Base-by-base conservation (phyloP, 192 early-diverging fungal species). In the Chytriomyces hyalinus region DNA sequence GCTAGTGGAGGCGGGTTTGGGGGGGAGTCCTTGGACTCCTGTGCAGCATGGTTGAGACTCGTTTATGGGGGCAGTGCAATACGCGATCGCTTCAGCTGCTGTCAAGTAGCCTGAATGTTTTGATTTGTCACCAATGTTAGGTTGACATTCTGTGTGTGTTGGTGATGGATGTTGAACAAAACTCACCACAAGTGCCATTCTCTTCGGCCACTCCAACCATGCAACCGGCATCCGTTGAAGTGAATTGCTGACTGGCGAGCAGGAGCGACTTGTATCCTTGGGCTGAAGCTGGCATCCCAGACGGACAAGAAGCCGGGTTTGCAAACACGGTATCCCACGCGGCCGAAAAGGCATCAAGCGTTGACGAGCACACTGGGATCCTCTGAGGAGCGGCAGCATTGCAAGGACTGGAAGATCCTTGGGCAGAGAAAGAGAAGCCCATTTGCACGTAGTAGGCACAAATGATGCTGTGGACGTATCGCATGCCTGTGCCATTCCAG, bases 21-120 rank as follows among this genome's bases (percentile, higher is more conserved):
- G 36, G 36, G 36, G 36, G 0, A 36, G 36, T 36, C 36, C 36
- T 36, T 36, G 36, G 36, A 36, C 36, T 36, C 36, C 36, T 36
- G 36, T 3, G 36, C 36, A 36, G 36, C 36, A 36, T 36, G 36
- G 36, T 57, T 13, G 15, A 57, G 53, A 13, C 53, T n/a, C 53
- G 53, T 57, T 57, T 13, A 13, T 57, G 20, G 53, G 53, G 53
- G 15, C 20, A 20, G 53, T 20, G 53, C 53, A 57, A 57, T n/a
- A 57, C 15, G 53, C 53, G 20, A 57, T 57, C 53, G 53, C 53
- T n/a, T 57, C 53, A n/a, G 15, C 53, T 57, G 53, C 53, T n/a
- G 53, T 20, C 53, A n/a, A 20, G 20, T n/a, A 57, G 20, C 53
- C 53, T 57, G 5, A 13, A 57, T 2, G 2, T 57, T 13, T n/a